A percentile compares a stretch with the other conserved stretches of the same genome.
Evolutionary conservation across 2,329 filamentous ascomycete genomes (phyloP).

Genomic region (Conoideocrella luteorostrata): DNA sequence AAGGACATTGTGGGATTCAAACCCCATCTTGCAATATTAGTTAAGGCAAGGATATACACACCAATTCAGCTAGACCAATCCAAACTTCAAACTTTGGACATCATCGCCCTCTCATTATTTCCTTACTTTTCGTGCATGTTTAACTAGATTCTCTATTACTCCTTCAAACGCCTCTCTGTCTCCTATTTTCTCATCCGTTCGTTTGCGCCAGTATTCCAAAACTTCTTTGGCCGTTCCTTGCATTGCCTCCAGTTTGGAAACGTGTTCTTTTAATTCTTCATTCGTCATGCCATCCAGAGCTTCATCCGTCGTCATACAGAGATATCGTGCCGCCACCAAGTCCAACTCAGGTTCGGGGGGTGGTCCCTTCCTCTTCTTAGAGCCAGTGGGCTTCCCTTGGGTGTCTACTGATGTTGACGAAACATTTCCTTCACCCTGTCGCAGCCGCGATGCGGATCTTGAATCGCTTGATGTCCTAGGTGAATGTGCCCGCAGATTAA

Average conservation of each 20-base stretch:
- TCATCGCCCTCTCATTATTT: constrained; percentile 43
- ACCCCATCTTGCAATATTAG: neutral
- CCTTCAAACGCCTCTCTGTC: constrained; percentile 93
- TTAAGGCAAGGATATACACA: constrained; percentile 12
- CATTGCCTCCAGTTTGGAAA: constrained; percentile 61
- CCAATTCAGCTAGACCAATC: constrained; percentile 15
- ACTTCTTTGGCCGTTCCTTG: constrained; percentile 68
- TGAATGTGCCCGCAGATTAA: constrained; percentile 60
- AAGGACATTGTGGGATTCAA: too few relatives aligned
- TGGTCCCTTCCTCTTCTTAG: constrained; percentile 48
- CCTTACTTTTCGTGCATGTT: constrained; percentile 78
- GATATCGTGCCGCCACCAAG: constrained; percentile 66
- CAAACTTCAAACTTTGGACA: constrained; percentile 13
- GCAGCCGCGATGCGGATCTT: constrained; percentile 39
- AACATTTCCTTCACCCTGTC: constrained; percentile 43
- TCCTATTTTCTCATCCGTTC: constrained; percentile 77
- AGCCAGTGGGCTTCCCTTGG: constrained; percentile 43
- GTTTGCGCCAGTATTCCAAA: constrained; percentile 81
- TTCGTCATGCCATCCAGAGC: constrained; percentile 75
- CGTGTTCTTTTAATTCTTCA: constrained; percentile 65
- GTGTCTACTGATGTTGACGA: constrained; percentile 55
- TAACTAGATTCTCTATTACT: constrained; percentile 93
- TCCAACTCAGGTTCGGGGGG: constrained; percentile 71
- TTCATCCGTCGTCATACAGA: constrained; percentile 79
- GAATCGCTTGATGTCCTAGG: constrained; percentile 50